Conservation (phyloP, 1,139 yeast genomes). For the Hemisphaericaspora subhashii region DNA sequence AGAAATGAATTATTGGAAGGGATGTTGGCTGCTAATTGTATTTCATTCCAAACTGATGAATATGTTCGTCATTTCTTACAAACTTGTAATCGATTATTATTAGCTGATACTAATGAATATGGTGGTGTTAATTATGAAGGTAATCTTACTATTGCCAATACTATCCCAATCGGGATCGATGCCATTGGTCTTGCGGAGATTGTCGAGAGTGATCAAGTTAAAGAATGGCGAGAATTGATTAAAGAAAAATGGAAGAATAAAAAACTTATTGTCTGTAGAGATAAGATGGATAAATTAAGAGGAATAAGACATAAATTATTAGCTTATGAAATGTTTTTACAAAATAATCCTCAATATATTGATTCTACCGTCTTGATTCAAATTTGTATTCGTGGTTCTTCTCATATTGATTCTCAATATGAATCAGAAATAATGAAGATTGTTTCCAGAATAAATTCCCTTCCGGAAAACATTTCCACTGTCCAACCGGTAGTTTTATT, state of each 20-base stretch:
- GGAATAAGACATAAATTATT: slow-evolving; percentile 86
- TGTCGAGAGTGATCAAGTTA: slow-evolving; percentile 52
- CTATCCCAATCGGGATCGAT: slow-evolving; percentile 87
- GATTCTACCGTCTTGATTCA: slow-evolving; percentile 76
- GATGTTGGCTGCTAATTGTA: slow-evolving; percentile 82
- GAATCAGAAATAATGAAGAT: slow-evolving; percentile 75
- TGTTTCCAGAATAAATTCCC: slow-evolving; percentile 81
- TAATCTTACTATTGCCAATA: slow-evolving; percentile 62
- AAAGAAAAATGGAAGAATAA: slow-evolving; percentile 77
- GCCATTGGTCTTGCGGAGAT: slow-evolving; percentile 56
- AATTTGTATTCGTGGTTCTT: slow-evolving; percentile 68
- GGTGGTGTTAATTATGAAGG: slow-evolving; percentile 71
- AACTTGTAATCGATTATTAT: slow-evolving; percentile 79
- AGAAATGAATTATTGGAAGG: slow-evolving; percentile 77
- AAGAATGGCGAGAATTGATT: slow-evolving; percentile 68
- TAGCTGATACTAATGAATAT: slow-evolving; percentile 76
- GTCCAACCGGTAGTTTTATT: slow-evolving; percentile 84
- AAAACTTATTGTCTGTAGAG: slow-evolving; percentile 78
- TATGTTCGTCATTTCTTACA: slow-evolving; percentile 92
- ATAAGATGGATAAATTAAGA: slow-evolving; percentile 81
- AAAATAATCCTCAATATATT: slow-evolving; percentile 67
- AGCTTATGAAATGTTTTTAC: slow-evolving; percentile 81
- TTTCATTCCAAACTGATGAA: slow-evolving; percentile 89
- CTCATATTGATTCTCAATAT: slow-evolving; percentile 50
- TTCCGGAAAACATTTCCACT: slow-evolving; percentile 69